Base-by-base conservation (phyloP, 108 stramenopile species). In the Cyclotella atomus region DNA sequence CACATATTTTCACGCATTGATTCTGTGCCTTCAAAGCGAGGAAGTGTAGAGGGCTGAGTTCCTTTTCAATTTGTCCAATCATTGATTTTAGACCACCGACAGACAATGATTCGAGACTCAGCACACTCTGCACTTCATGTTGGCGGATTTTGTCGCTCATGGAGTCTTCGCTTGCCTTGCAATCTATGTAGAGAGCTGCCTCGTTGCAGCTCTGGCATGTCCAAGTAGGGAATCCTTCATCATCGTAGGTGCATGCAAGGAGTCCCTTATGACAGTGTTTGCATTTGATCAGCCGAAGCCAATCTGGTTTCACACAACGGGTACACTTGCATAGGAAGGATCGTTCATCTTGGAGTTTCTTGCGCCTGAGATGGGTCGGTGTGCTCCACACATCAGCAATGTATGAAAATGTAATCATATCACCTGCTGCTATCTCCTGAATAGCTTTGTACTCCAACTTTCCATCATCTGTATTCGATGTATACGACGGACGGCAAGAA, bases 391-490 rank as follows among this genome's bases (percentile, higher is more conserved):
- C 0, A 1, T 74, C 36, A 9, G 16, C 56, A 1, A 69, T 70
- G 34, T 74, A 81, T 0, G 72, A 44, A 46, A 74, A 68, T 16
- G 59, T 57, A 2, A 69, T 21, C n/a, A 75, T 47, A 21, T 81
- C 73, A 30, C 79, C 79, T 21, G n/a, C 62, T 3, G 19, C 12
- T 29, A 81, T 74, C 12, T 64, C 50, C 3, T 73, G 66, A 21
- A 73, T 69, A 33, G 68, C 79, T 46, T 67, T 75, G 73, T 68
- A 69, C 35, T 81, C 73, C n/a, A 81, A 5, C 27, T 33, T 50
- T 17, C 73, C 73, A 35, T 74, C 73, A 0, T 32, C 30, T 23
- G 65, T 74, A 16, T 25, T 16, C 10, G 67, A 69, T 0, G 73
- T 38, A 41, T 74, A 74, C 7, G 0, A 0, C 2, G 79, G 79